Base-by-base conservation (phyloP, 163 green algal species). In the Chlamydomonas reinhardtii region DNA sequence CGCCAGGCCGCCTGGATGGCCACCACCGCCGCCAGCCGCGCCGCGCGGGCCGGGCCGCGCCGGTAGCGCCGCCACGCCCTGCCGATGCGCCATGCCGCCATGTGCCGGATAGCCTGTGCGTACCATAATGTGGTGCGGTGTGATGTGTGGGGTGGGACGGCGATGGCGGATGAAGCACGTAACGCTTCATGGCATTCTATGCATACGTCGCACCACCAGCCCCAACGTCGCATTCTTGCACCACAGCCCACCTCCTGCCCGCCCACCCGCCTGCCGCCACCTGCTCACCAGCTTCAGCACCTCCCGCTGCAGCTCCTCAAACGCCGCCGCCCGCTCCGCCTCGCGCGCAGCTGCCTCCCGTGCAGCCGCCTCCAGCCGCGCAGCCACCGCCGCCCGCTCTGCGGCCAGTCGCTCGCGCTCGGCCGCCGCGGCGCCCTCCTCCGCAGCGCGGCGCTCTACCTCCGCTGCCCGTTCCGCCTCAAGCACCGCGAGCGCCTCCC, bases 1-100 rank as follows among this genome's bases (percentile, higher is more conserved):
- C 81, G 70, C 71, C 81, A 87, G 2, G 35, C 71, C 15, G 81
- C 70, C 56, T 87, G 81, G 32, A 87, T 72, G 32, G 29, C 4
- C 8, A 78, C 71, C 35, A 71, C 59, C 54, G 71, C 71, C 16
- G 70, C 81, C 70, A 80, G 56, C 20, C 81, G 70, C 17, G 59
- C 37, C 9, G 81, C 81, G 52, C 81, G 61, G 4, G 59, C 81
- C 8, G 81, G 70, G 1, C 71, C 35, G 31, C 34, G 4, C 3
- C 16, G 56, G 71, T 87, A 87, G 56, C 56, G 56, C 6, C 81
- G 59, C 81, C 81, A 87, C 8, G 71, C 81, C 27, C 37, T 59
- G 16, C 17, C 56, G 59, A 87, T 80, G 59, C 81, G 70, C 35
- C 35, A 66, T 17, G 81, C 81, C 0, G 81, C 81, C 56, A 87